phyloP scores from a whole-genome alignment of 331 rosid genomes.

The Malus hybrid region DNA sequence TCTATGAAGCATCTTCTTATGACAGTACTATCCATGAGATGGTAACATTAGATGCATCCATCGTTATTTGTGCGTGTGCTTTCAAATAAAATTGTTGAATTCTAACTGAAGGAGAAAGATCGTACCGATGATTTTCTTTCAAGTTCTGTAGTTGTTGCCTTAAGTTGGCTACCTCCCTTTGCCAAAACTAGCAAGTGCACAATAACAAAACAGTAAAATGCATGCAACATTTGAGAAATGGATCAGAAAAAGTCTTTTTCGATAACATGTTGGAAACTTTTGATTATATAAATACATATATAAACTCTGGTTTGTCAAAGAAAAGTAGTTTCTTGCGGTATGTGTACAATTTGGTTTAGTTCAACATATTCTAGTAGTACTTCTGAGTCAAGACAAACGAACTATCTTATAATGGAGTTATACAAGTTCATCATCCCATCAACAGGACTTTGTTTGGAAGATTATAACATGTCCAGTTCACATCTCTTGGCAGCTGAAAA shows the following conservation, averaged over 20 bases:
- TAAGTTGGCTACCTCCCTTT: constrained; percentile 54
- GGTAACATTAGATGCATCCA: background rate
- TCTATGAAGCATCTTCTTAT: background rate
- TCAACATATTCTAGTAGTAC: background rate
- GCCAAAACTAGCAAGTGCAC: constrained; percentile 61
- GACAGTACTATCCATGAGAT: background rate
- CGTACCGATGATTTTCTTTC: constrained; percentile 62
- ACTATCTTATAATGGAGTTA: constrained; percentile 20
- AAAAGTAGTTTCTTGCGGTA: background rate
- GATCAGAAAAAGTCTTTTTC: background rate
- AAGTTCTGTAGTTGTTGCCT: constrained; percentile 65
- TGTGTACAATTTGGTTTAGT: background rate
- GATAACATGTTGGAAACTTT: background rate
- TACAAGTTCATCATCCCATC: background rate
- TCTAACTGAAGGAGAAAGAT: constrained; percentile 9
- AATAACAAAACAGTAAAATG: background rate
- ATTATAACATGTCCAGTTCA: background rate
- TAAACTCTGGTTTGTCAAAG: background rate
- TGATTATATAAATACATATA: background rate
- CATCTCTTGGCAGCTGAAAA: constrained; percentile 2
- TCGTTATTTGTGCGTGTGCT: background rate
- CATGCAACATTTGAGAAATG: background rate
- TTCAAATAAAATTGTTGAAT: background rate
- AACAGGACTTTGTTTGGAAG: background rate
- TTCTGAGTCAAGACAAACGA: constrained; percentile 20